Evolutionary conservation across 1,284 basidiomycete genomes (phyloP), one percentile per base, ranked within the genome.

Genomic region (Rhodotorula sp.): DNA sequence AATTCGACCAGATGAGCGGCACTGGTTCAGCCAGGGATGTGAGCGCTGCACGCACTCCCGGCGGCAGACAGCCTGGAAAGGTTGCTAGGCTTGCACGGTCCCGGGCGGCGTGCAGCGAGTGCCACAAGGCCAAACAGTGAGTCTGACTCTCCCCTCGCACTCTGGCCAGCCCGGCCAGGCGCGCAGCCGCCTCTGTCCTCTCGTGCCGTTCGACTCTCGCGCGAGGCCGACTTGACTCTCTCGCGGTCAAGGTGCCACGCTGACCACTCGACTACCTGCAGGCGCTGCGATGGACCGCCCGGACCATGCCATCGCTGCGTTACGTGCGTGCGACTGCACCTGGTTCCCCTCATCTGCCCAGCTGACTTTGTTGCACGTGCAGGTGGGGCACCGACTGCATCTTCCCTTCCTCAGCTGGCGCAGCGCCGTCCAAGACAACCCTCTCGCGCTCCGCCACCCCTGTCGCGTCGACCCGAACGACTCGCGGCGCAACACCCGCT

Each of bases 221-320:
- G 5, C 34, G 34, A 34, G 34, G 34, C 5, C 34, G 34, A 34
- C 34, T 34, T 34, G 34, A 34, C 34, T 34, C 34, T 34, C 34
- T 34, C 34, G 34, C 34, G 2, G 34, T 34, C 34, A 34, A 34
- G 34, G 34, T 34, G 34, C 53, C 44, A 9, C 4, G 21, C 57
- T 58, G 21, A 46, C n/a, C 10, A 0, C 21, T 8, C 12, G 13
- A 5, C 12, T 10, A 4, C 44, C 17, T 27, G 21, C 65, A 74
- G 71, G 41, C 74, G 71, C 46, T 75, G 71, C 49, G 71, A 73
- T 27, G 74, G 71, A 0, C 71, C 69, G 14, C 67, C 71, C 2
- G 69, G 74, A 2, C 74, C 74, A 8, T 75, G 74, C 46, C 74
- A 75, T 48, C 66, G 74, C 23, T 75, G 74, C 52, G 44, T 34